Percentiles rank a stretch among this genome's conserved stretches.
phyloP scores from a whole-genome alignment of 441 rosid genomes.

The Eruca vesicaria region DNA sequence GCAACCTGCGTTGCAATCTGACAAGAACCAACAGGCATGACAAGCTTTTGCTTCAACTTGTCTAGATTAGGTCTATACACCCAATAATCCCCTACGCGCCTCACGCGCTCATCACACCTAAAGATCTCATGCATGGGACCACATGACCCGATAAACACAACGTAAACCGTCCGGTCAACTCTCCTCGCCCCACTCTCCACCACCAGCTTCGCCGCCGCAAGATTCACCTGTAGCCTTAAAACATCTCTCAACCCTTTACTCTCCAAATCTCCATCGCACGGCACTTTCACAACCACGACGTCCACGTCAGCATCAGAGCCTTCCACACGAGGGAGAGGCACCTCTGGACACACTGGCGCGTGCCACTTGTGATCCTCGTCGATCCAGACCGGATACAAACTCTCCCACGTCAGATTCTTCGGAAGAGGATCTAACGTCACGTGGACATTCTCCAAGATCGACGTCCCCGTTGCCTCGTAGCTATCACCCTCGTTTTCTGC shows the following conservation, averaged over 20 bases:
- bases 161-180: conserved; percentile 45
- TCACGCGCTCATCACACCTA: too few relatives aligned
- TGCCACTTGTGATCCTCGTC: conserved; percentile 47
- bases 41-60: conserved; percentile 52
- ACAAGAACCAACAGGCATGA: too few relatives aligned
- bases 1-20: conserved; percentile 50
- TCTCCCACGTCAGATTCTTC: too few relatives aligned
- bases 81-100: too few relatives aligned
- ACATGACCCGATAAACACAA: conserved; percentile 62
- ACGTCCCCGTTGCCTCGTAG: not conserved
- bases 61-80: too few relatives aligned
- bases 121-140: conserved; percentile 87
- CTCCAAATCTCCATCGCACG: conserved; percentile 47
- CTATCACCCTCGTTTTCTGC: not conserved
- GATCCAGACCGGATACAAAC: conserved; percentile 78
- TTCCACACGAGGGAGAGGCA: conserved; percentile 56
- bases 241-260: conserved; percentile 58
- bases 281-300: conserved; percentile 59
- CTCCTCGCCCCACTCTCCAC: conserved; percentile 35
- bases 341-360: conserved; percentile 54
- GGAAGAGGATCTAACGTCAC: conserved; percentile 1
- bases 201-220: too few relatives aligned
- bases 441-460: not conserved
- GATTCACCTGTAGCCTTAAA: conserved; percentile 72
- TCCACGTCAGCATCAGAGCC: conserved; percentile 43